These are phyloP conservation scores for Colletotrichum horii DNA, from an alignment of 2,329 filamentous ascomycete genomes.

Conservation along the genomic window DNA sequence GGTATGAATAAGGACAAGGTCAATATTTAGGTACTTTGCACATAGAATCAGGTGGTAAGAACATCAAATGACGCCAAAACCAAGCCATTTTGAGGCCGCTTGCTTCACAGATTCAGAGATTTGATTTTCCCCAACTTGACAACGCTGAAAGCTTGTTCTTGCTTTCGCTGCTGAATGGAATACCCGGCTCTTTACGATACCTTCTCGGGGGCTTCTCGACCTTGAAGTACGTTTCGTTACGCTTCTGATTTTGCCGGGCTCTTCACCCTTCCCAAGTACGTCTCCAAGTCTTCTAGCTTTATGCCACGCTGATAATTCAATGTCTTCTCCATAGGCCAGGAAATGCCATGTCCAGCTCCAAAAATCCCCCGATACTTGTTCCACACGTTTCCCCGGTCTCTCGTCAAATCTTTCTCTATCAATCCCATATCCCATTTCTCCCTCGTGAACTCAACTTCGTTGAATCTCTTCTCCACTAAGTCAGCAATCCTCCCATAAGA, in stretches of 20 bases:
- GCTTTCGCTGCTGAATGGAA: too few relatives aligned
- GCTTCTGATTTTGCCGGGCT: neutral
- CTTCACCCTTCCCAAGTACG: constrained; percentile 33
- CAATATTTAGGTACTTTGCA: neutral
- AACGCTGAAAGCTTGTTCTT: neutral
- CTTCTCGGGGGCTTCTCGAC: neutral
- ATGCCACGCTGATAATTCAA: constrained; percentile 58
- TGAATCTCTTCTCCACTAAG: constrained; percentile 49
- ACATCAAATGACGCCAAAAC: neutral
- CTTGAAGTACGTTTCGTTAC: neutral
- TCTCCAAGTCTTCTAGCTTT: constrained; percentile 44
- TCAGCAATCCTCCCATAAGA: constrained; percentile 60
- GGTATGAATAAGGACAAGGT: neutral
- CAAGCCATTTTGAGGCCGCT: neutral
- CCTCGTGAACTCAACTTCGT: constrained; percentile 44
- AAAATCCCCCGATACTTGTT: constrained; percentile 68
- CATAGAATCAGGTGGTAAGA: neutral
- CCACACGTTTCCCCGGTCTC: constrained; percentile 52
- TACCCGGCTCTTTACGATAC: neutral
- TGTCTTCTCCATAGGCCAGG: constrained; percentile 60
- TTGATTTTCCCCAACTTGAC: neutral
- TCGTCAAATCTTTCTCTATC: constrained; percentile 49
- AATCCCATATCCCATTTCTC: constrained; percentile 54
- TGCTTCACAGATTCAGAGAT: neutral
- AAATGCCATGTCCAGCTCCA: constrained; percentile 61